Base-by-base conservation (phyloP, 225 moss, liverwort and hornwort genomes). In the Takakia lepidozioides region DNA sequence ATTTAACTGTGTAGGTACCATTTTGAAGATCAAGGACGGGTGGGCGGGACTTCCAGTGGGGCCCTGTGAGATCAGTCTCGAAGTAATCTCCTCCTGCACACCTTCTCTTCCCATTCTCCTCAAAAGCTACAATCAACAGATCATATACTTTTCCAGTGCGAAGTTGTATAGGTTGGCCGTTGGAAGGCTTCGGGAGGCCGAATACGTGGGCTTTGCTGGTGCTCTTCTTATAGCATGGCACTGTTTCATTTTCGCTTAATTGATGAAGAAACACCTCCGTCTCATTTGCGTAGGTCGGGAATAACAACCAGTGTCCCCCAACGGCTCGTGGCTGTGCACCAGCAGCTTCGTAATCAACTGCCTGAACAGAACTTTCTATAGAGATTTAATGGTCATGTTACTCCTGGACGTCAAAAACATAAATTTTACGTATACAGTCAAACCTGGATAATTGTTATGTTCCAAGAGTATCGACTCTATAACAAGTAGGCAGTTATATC, bases 81-180 rank as follows among this genome's bases (percentile, higher is more conserved):
- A 69, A 86, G 36, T 61, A 86, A 52, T 86, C 85, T 13, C 85
- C 85, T 19, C 85, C 85, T 28, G 78, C 82, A 40, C 85, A 86
- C 32, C 85, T 61, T 55, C 64, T 50, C 4, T 40, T 51, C 2
- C 85, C 85, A 5, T 41, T 59, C 17, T 69, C 71, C 29, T 65
- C 82, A 25, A 78, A 70, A 0, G 85, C 69, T 24, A 81, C 63
- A 26, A 86, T 69, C 18, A 56, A 25, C 34, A 86, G 59, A 13
- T 75, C 61, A 39, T 82, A 58, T 10, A 72, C 49, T 29, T 34
- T 38, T 1, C 67, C 78, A 6, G 75, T 61, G 0, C 43, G 19
- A 1, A 86, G 63, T 3, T 56, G 64, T 15, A 74, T 58, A 14
- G 60, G 70, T 41, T 73, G 48, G 11, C 67, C 62, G 10, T 50